Percentiles rank a stretch among this genome's conserved stretches.
phyloP scores from a whole-genome alignment of 768 basidiomycete genomes.

The Panellus pusillus region DNA sequence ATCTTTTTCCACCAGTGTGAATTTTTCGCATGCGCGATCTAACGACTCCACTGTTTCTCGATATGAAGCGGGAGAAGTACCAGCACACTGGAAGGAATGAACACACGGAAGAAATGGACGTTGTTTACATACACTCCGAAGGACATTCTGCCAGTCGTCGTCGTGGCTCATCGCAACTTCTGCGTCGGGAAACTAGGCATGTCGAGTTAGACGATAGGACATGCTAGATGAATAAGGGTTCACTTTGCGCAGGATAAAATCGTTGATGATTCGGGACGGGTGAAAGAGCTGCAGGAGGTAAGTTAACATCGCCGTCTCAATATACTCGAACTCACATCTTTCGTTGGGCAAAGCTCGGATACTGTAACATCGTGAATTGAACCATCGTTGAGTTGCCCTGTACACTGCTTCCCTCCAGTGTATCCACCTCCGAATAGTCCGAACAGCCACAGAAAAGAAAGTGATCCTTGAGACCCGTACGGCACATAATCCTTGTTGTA shows the following conservation, averaged over 20 bases:
- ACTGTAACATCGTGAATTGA: background rate
- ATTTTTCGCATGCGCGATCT: too few species aligned
- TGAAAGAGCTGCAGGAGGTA: background rate
- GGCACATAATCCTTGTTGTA: background rate
- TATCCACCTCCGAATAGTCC: background rate
- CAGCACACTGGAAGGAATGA: too few species aligned
- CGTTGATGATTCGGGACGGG: conserved; percentile 2
- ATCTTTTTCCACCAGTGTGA: too few species aligned
- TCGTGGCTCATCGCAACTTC: conserved; percentile 7
- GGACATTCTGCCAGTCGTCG: conserved; percentile 14
- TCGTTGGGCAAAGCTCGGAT: background rate
- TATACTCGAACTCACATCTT: background rate
- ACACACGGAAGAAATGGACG: too few species aligned
- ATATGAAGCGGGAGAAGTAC: too few species aligned
- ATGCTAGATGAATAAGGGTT: too few species aligned
- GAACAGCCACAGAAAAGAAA: background rate
- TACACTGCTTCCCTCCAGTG: background rate
- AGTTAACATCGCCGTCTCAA: too few species aligned
- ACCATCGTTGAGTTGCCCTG: background rate
- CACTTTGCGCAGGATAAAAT: conserved; percentile 2
- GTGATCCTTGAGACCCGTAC: background rate
- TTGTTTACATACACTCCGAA: too few species aligned
- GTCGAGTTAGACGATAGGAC: too few species aligned
- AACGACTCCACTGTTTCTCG: too few species aligned
- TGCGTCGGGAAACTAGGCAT: background rate